Percentiles rank a stretch among this genome's conserved stretches.
These are phyloP conservation scores for Trifolium pratense DNA, from an alignment of 306 rosid genomes.

Conservation along the genomic window DNA sequence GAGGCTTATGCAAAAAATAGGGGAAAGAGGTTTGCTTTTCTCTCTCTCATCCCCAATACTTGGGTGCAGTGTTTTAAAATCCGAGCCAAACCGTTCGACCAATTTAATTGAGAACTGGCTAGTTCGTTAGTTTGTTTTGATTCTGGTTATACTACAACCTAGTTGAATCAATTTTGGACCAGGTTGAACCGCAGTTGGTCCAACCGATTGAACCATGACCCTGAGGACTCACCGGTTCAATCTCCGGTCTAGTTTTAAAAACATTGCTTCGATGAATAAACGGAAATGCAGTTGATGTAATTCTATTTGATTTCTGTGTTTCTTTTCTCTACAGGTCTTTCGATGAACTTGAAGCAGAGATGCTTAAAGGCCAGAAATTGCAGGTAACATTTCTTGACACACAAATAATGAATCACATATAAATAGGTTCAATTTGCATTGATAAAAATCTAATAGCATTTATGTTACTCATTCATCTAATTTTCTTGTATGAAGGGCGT, in stretches of 20 bases:
- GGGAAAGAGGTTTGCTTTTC: constrained; percentile 69
- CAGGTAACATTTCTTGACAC: too few species aligned
- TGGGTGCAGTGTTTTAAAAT: background rate
- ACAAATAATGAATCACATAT: background rate
- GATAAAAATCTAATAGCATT: background rate
- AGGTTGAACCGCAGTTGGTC: background rate
- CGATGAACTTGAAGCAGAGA: constrained; percentile 84
- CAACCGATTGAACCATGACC: background rate
- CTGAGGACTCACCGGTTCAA: background rate
- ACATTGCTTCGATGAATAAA: background rate
- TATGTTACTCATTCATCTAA: constrained; percentile 12
- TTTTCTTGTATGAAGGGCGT: constrained; percentile 69
- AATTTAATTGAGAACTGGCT: background rate
- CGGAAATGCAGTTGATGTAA: background rate
- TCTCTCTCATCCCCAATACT: constrained; percentile 17
- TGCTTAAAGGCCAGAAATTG: constrained; percentile 90
- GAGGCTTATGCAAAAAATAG: constrained; percentile 80
- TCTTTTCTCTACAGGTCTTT: constrained; percentile 61
- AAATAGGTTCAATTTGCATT: background rate
- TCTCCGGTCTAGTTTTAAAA: background rate
- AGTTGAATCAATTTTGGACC: background rate
- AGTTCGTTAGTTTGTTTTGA: background rate
- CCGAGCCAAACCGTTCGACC: background rate
- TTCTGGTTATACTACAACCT: background rate
- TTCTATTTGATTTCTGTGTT: constrained; percentile 20